Percentiles rank a stretch among this genome's conserved stretches.
Conservation (phyloP, 768 basidiomycete genomes). For the Crassisporium funariophilum region DNA sequence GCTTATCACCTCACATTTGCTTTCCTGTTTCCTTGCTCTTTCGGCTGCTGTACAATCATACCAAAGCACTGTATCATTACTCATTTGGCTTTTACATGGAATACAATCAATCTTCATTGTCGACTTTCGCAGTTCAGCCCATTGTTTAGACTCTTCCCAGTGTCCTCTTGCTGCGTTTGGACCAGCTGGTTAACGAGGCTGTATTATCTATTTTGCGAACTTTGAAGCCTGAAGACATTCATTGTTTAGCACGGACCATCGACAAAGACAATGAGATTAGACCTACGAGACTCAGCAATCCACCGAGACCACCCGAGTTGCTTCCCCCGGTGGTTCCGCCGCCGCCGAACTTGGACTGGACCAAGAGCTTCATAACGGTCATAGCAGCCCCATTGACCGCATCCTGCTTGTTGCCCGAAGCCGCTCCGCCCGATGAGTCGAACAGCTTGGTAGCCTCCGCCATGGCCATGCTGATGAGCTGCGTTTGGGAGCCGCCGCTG, state of each 20-base stretch:
- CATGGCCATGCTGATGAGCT: slow-evolving; percentile 88
- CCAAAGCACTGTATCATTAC: slow-evolving; percentile 2
- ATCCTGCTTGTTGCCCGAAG: slow-evolving; percentile 77
- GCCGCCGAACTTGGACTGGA: slow-evolving; percentile 63
- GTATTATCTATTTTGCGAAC: slow-evolving; percentile 17
- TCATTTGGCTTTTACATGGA: background rate
- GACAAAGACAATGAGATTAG: slow-evolving; percentile 1
- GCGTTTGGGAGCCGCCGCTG: slow-evolving; percentile 49
- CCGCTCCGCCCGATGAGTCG: slow-evolving; percentile 64
- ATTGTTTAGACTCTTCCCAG: no score
- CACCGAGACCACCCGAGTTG: slow-evolving; percentile 69
- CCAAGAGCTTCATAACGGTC: slow-evolving; percentile 83
- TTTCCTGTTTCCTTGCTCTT: background rate
- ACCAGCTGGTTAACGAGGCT: no score
- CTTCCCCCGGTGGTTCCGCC: slow-evolving; percentile 54
- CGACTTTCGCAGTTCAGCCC: background rate
- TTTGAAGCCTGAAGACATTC: slow-evolving; percentile 28
- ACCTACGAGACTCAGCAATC: slow-evolving; percentile 64
- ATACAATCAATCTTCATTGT: background rate
- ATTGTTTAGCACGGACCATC: background rate
- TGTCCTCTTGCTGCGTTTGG: no score
- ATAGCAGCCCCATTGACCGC: slow-evolving; percentile 83
- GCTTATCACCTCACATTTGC: background rate
- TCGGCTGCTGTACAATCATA: background rate
- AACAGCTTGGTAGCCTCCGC: slow-evolving; percentile 77